Evolutionary conservation across 2,329 filamentous ascomycete genomes (phyloP), one percentile per base, ranked within the genome.

Genomic region (Colletotrichum tofieldiae): DNA sequence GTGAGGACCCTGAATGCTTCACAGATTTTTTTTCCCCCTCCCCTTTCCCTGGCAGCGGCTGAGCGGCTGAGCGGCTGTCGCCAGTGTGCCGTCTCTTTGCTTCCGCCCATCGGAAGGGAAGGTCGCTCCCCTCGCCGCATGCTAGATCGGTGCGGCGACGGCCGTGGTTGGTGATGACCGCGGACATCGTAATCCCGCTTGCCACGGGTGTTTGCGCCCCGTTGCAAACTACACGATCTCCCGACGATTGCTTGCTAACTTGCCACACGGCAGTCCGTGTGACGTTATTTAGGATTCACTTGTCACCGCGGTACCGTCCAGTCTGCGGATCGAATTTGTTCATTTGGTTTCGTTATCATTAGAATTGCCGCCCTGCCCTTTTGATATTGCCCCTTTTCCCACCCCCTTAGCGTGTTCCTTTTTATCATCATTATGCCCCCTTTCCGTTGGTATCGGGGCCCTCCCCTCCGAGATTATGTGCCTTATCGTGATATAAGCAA

Each of bases 1-100:
- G 65, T 71, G 59, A 58, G 60, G 70, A 60, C 70, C 66, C 59
- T 69, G 69, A 65, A 60, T 69, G 47, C 32, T 32, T 64, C 51
- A 35, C 56, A 69, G 39, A 18, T 45, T 23, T 58, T 60, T 62
- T 12, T 26, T 29, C 32, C 20, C 11, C 29, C 16, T 49, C 6
- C 29, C 29, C 29, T 32, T 6, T 32, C 29, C 20, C 29, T 12
- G 7, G n/a, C 14, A 39, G n/a, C n/a, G 35, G 54, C 35, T 11
- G 51, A 32, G 23, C 51, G 23, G 18, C 51, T 23, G n/a, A 49
- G 51, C 29, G 29, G 29, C 6, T 32, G 29, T 26, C 20, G 11
- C 29, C 23, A 56, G 54, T 20, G 54, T 23, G 32, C n/a, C n/a
- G 59, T 23, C 45, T 62, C n/a, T 8, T 4, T 49, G 16, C 9